These are phyloP conservation scores for Cucurbita maxima DNA, from an alignment of 306 rosid species.

Conservation along the genomic window DNA sequence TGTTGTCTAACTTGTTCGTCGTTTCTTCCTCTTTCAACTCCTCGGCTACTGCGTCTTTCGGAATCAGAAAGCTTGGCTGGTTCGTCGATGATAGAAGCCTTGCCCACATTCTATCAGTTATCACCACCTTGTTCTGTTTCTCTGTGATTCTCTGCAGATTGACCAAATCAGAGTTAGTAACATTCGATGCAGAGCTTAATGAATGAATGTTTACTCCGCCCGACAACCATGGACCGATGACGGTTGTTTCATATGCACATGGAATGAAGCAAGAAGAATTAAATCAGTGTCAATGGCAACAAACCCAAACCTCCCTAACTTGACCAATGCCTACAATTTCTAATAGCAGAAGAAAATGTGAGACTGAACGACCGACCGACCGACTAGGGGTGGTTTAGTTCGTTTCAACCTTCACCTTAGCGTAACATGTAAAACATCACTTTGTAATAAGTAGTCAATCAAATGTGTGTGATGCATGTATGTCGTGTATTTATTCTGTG, in stretches of 20 bases:
- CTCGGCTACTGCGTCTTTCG: slow-evolving; percentile 19
- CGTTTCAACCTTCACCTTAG: not conserved
- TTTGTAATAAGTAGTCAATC: not conserved
- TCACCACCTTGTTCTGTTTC: slow-evolving; percentile 60
- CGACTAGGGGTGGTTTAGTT: not conserved
- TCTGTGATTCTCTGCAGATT: slow-evolving; percentile 58
- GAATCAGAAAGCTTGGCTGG: slow-evolving; percentile 68
- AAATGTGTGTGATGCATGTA: not conserved
- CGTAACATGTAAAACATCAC: not conserved
- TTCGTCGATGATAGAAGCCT: slow-evolving; percentile 87
- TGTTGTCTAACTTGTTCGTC: not conserved
- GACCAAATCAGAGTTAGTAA: not conserved
- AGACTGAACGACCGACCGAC: not conserved
- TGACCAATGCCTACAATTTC: not conserved
- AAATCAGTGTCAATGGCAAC: not conserved
- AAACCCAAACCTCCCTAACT: not conserved
- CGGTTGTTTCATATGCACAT: not conserved
- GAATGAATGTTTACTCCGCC: not conserved
- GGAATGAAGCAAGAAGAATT: not conserved
- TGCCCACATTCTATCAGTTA: slow-evolving; percentile 97
- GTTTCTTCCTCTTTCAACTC: slow-evolving; percentile 25
- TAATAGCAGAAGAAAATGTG: not conserved
- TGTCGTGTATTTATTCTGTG: not conserved
- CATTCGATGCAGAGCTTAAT: not conserved
- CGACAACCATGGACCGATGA: not conserved